Evolutionary conservation across 176 grass and related monocot species (phyloP).

Genomic region (Aegilops bicornis): DNA sequence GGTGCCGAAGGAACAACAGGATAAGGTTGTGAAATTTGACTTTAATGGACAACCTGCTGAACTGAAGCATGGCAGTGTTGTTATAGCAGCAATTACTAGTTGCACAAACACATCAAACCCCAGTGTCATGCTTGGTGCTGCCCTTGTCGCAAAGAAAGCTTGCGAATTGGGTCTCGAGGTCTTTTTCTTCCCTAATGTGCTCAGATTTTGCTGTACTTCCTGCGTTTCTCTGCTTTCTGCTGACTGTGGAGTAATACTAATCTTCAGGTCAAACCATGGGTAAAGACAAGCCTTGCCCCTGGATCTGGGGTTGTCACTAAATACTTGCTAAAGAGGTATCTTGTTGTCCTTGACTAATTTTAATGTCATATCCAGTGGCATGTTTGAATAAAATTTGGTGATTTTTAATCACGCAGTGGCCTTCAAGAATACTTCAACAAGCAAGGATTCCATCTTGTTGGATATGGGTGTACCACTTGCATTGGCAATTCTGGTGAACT

Average conservation of each 20-base stretch:
- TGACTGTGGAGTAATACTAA: neutral
- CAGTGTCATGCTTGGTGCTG: conserved; percentile 96
- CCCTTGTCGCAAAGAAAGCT: conserved; percentile 90
- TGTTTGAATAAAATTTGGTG: conserved; percentile 5
- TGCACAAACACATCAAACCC: conserved; percentile 98
- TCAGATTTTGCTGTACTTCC: neutral
- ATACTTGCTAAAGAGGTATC: conserved; percentile 85
- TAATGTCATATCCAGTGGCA: neutral
- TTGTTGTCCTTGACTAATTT: neutral
- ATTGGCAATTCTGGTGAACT: conserved; percentile 96
- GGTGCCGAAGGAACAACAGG: conserved; percentile 58
- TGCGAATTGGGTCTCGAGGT: conserved; percentile 80
- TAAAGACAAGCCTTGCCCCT: conserved; percentile 95
- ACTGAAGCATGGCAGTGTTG: conserved; percentile 84
- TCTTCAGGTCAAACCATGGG: conserved; percentile 93
- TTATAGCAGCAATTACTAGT: conserved; percentile 95
- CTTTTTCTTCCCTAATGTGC: conserved; percentile 4
- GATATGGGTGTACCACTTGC: conserved; percentile 94
- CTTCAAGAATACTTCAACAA: conserved; percentile 85
- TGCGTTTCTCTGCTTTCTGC: conserved; percentile 21
- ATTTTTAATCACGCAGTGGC: conserved; percentile 44
- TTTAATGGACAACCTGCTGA: conserved; percentile 78
- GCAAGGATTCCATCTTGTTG: conserved; percentile 87
- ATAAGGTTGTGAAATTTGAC: conserved; percentile 69
- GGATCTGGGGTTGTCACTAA: conserved; percentile 97